Evolutionary conservation across 139 green algal genomes (phyloP).

Genomic region (Mesostigma viride): DNA sequence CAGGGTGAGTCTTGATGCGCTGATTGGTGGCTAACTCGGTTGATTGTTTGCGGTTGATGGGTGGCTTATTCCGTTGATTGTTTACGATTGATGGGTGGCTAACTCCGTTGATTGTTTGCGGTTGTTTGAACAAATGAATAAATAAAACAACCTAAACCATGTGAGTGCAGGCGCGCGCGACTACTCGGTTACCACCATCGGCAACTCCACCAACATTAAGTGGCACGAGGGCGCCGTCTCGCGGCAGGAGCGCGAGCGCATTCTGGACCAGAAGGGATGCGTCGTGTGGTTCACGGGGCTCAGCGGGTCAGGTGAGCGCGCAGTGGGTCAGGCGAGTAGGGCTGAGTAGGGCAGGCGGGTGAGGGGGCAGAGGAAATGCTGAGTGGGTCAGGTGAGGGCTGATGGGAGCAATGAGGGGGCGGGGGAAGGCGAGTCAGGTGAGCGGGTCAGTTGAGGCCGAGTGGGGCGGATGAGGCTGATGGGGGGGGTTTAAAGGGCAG

Average conservation of each 20-base stretch:
- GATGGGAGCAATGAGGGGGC: not conserved
- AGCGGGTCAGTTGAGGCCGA: not conserved
- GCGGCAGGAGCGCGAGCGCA: conserved; percentile 36
- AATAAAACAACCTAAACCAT: too few species aligned
- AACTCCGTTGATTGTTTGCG: too few species aligned
- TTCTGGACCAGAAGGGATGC: conserved; percentile 68
- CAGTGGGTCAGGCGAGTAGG: not conserved
- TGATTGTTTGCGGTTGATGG: too few species aligned
- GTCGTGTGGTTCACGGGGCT: conserved; percentile 84
- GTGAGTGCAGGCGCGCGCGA: too few species aligned
- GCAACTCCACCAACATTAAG: conserved; percentile 75
- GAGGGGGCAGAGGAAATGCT: not conserved
- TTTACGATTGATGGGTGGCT: too few species aligned
- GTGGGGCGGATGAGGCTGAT: too few species aligned
- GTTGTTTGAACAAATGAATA: too few species aligned
- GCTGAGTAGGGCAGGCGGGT: not conserved
- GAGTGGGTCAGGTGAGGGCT: not conserved
- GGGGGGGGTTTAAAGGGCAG: too few species aligned
- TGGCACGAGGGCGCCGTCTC: conserved; percentile 70
- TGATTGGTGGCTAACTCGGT: too few species aligned
- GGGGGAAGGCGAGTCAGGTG: not conserved
- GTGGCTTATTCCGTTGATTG: too few species aligned
- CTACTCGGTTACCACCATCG: conserved; percentile 27
- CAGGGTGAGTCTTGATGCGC: too few species aligned
- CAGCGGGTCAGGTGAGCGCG: conserved; percentile 38